Conservation (phyloP, 768 basidiomycete species). For the Tricholoma bakamatsutake region DNA sequence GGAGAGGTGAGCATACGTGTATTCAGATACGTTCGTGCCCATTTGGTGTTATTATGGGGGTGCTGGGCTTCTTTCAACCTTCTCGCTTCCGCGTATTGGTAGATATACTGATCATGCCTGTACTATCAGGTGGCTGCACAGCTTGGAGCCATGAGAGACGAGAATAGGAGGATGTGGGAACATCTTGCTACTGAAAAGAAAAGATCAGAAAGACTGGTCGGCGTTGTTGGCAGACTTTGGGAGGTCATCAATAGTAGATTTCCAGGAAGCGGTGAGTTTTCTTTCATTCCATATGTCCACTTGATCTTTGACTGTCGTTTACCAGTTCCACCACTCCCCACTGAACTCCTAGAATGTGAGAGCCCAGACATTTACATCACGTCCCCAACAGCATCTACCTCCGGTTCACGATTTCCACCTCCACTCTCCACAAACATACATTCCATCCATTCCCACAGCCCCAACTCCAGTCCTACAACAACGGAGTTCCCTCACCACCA, state of each 20-base stretch:
- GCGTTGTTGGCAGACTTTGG: slow-evolving; percentile 55
- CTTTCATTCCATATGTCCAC: slow-evolving; percentile 1
- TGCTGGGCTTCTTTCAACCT: neutral
- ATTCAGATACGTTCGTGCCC: neutral
- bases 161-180: slow-evolving; percentile 61
- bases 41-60: neutral
- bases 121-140: slow-evolving; percentile 48
- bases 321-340: slow-evolving; percentile 40
- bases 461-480: slow-evolving; percentile 41
- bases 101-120: slow-evolving; percentile 5
- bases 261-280: slow-evolving; percentile 44
- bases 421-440: slow-evolving; percentile 41
- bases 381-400: slow-evolving; percentile 43
- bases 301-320: neutral
- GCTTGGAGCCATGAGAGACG: slow-evolving; percentile 64
- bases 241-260: slow-evolving; percentile 55
- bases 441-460: slow-evolving; percentile 35
- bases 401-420: slow-evolving; percentile 33
- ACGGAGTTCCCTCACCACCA: slow-evolving; percentile 37
- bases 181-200: slow-evolving; percentile 48
- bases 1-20: slow-evolving; percentile 54
- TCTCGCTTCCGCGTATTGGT: neutral
- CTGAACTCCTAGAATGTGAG: slow-evolving; percentile 51
- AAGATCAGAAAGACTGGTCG: slow-evolving; percentile 56
- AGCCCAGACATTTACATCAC: slow-evolving; percentile 73